Evolutionary conservation across 2,329 filamentous ascomycete genomes (phyloP).

Genomic region (Fusarium setosum): DNA sequence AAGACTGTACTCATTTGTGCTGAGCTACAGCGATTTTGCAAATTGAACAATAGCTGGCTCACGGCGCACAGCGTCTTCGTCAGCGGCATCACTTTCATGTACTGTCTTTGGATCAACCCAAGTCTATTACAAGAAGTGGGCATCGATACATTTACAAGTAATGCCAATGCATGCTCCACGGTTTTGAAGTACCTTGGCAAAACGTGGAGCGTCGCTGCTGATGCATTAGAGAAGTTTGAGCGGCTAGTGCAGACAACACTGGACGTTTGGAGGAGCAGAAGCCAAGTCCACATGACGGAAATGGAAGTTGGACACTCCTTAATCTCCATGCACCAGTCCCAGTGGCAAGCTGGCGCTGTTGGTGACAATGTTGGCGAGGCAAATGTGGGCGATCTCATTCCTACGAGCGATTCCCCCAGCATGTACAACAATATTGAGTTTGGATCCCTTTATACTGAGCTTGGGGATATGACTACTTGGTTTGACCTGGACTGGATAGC

Average conservation of each 20-base stretch:
- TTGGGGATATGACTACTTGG: constrained; percentile 42
- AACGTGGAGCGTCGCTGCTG: constrained; percentile 50
- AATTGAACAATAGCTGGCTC: constrained; percentile 44
- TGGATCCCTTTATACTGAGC: constrained; percentile 33
- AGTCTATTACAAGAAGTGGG: constrained; percentile 3
- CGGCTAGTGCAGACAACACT: constrained; percentile 21
- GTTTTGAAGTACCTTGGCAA: constrained; percentile 35
- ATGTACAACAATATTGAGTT: constrained; percentile 4
- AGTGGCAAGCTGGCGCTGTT: neutral
- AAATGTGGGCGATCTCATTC: neutral
- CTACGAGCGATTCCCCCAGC: neutral
- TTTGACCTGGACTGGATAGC: constrained; percentile 40
- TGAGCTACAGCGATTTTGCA: constrained; percentile 43
- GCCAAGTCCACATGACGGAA: constrained; percentile 2
- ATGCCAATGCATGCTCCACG: constrained; percentile 30
- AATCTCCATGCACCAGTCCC: constrained; percentile 15
- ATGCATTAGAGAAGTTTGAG: constrained; percentile 47
- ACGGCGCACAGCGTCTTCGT: constrained; percentile 47
- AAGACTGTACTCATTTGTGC: constrained; percentile 44
- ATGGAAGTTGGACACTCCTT: constrained; percentile 14
- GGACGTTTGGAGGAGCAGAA: constrained; percentile 2
- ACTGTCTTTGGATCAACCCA: constrained; percentile 38
- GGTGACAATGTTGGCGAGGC: neutral
- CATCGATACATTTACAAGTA: constrained; percentile 5
- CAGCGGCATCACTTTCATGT: constrained; percentile 45